Percentiles rank a stretch among this genome's conserved stretches.
These are phyloP conservation scores for Wickerhamiella bombiphila DNA, from an alignment of 805 yeast genomes.

Conservation along the genomic window DNA sequence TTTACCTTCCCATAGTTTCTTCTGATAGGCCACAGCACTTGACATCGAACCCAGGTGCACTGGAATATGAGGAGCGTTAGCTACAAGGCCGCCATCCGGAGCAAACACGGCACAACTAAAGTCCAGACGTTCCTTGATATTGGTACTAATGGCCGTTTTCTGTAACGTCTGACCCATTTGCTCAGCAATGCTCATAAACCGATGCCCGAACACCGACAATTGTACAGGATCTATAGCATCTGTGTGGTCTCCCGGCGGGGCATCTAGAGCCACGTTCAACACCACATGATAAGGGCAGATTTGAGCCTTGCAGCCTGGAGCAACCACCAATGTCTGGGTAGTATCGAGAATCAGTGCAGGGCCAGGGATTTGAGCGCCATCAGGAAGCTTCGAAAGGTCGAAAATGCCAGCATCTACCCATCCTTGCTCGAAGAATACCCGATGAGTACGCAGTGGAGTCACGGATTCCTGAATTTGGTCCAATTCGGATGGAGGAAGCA, in stretches of 20 bases:
- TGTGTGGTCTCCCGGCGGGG: not conserved
- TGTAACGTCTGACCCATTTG: slow-evolving; percentile 75
- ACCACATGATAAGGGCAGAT: slow-evolving; percentile 50
- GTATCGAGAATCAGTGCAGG: slow-evolving; percentile 70
- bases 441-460: slow-evolving; percentile 19
- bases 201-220: slow-evolving; percentile 63
- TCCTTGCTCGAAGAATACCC: slow-evolving; percentile 43
- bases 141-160: slow-evolving; percentile 67
- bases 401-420: slow-evolving; percentile 40
- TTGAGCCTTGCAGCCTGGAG: slow-evolving; percentile 44
- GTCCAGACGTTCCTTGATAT: slow-evolving; percentile 71
- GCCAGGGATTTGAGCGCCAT: slow-evolving; percentile 44
- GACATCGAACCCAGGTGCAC: slow-evolving; percentile 82
- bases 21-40: slow-evolving; percentile 56
- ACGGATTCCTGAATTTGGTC: slow-evolving; percentile 18
- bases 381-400: slow-evolving; percentile 35
- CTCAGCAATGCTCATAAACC: slow-evolving; percentile 84
- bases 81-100: slow-evolving; percentile 61
- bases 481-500: slow-evolving; percentile 5
- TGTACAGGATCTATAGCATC: slow-evolving; percentile 49
- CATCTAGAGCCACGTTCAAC: slow-evolving; percentile 24
- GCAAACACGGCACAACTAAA: slow-evolving; percentile 77
- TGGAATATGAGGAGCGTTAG: slow-evolving; percentile 82
- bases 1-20: slow-evolving; percentile 47
- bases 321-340: slow-evolving; percentile 65